A percentile compares a stretch with the other conserved stretches of the same genome.
phyloP scores from a whole-genome alignment of 1,284 basidiomycete species.

The Ganoderma resinaceum region DNA sequence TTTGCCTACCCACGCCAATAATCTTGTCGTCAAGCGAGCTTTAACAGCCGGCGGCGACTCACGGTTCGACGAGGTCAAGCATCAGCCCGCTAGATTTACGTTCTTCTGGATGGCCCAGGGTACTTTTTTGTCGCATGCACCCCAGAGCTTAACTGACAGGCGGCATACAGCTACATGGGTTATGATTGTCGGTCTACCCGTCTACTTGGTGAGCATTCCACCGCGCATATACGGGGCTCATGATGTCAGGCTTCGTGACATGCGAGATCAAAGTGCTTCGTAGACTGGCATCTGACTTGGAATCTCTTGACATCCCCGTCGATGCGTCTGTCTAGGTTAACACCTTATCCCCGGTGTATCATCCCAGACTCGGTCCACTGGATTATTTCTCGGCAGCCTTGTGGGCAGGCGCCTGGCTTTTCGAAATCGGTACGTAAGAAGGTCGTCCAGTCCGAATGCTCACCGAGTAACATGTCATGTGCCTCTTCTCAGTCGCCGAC shows the following conservation, averaged over 20 bases:
- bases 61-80: conserved; percentile 75
- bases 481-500: conserved; percentile 57
- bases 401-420: conserved; percentile 63
- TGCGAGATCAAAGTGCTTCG: background rate
- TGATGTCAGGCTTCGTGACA: background rate
- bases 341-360: conserved; percentile 59
- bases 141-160: conserved; percentile 9
- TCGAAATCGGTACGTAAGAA: conserved; percentile 53
- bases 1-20: background rate
- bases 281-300: background rate
- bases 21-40: conserved; percentile 45
- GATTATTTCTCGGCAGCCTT: conserved; percentile 68
- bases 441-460: background rate
- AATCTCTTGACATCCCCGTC: conserved; percentile 8
- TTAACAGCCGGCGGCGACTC: conserved; percentile 63
- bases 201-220: conserved; percentile 55
- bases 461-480: background rate
- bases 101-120: conserved; percentile 77
- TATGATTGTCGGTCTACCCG: conserved; percentile 70
- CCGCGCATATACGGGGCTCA: background rate
- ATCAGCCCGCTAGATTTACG: conserved; percentile 64
- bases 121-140: conserved; percentile 29
- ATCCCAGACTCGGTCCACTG: conserved; percentile 62
- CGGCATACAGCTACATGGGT: conserved; percentile 67
- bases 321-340: conserved; percentile 52